Percentiles rank a stretch among this genome's conserved stretches.
Conservation (phyloP, 345 rosid species). For the Hibiscus trionum region DNA sequence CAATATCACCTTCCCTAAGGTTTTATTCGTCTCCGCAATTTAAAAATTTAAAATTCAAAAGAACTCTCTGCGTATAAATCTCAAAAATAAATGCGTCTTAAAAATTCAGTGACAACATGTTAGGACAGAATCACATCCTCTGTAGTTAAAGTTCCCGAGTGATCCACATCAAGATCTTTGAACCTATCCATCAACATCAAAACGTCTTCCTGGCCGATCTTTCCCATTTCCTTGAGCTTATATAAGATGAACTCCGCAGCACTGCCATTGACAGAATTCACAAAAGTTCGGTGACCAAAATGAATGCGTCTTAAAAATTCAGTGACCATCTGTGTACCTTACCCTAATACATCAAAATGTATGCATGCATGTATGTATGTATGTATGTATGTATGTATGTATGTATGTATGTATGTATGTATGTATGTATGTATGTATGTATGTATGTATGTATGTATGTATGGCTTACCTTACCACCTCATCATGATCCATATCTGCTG, state of each 20-base stretch:
- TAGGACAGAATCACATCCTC: slow-evolving; percentile 17
- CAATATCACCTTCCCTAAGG: too few species aligned
- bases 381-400: neutral
- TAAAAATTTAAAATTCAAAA: too few species aligned
- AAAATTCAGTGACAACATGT: neutral
- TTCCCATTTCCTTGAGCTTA: slow-evolving; percentile 42
- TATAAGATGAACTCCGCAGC: slow-evolving; percentile 40
- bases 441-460: neutral
- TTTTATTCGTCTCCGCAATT: too few species aligned
- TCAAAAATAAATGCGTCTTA: too few species aligned
- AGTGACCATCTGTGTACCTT: too few species aligned
- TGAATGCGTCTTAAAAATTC: too few species aligned
- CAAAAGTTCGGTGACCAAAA: neutral
- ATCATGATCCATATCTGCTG: slow-evolving; percentile 42
- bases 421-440: neutral
- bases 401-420: too few species aligned
- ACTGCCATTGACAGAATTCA: slow-evolving; percentile 16
- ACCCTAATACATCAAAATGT: too few species aligned
- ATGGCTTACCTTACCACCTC: slow-evolving; percentile 30
- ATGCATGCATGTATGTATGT: neutral
- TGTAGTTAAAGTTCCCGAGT: slow-evolving; percentile 38
- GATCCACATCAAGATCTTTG: slow-evolving; percentile 35
- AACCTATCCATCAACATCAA: slow-evolving; percentile 33
- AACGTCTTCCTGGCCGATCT: slow-evolving; percentile 35
- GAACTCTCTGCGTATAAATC: too few species aligned